phyloP scores from a whole-genome alignment of 345 rosid genomes.

The Corchorus olitorius region DNA sequence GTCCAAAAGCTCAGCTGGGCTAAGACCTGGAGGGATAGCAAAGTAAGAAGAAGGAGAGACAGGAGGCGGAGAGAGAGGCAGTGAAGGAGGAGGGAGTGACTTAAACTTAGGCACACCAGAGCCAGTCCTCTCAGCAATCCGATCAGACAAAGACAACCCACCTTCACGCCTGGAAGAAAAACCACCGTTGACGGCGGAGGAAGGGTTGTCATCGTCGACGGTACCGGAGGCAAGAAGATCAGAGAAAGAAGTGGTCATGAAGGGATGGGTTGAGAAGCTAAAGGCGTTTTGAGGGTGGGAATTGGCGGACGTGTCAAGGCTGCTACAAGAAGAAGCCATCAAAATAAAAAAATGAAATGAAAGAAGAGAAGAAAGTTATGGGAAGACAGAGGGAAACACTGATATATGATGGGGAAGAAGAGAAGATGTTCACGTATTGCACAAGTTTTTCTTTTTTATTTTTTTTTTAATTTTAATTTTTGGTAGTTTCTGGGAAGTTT shows the following conservation, averaged over 20 bases:
- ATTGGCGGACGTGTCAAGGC: constrained; percentile 38
- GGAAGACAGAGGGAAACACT: neutral
- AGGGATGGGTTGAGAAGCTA: constrained; percentile 34
- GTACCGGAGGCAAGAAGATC: constrained; percentile 44
- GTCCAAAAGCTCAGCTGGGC: constrained; percentile 80
- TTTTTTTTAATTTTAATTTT: neutral
- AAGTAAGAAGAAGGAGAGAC: constrained; percentile 78
- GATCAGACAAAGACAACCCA: constrained; percentile 46
- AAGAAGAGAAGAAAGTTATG: neutral
- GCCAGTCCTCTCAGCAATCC: constrained; percentile 55
- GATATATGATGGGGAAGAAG: constrained; percentile 18
- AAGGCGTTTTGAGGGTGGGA: constrained; percentile 30
- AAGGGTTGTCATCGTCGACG: constrained; percentile 32
- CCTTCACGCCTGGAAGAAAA: neutral
- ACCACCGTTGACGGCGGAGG: neutral
- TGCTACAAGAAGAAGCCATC: constrained; percentile 50
- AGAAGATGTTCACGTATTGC: constrained; percentile 31
- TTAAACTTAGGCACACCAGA: constrained; percentile 86
- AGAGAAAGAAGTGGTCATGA: constrained; percentile 57
- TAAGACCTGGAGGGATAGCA: constrained; percentile 75
- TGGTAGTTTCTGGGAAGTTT: constrained; percentile 31
- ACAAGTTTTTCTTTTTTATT: neutral
- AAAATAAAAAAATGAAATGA: neutral
- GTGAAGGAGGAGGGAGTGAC: constrained; percentile 73
- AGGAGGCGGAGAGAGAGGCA: constrained; percentile 74